Evolutionary conservation across 768 basidiomycete species (phyloP), one percentile per base, ranked within the genome.

Genomic region (Kwoniella mangroviensis): DNA sequence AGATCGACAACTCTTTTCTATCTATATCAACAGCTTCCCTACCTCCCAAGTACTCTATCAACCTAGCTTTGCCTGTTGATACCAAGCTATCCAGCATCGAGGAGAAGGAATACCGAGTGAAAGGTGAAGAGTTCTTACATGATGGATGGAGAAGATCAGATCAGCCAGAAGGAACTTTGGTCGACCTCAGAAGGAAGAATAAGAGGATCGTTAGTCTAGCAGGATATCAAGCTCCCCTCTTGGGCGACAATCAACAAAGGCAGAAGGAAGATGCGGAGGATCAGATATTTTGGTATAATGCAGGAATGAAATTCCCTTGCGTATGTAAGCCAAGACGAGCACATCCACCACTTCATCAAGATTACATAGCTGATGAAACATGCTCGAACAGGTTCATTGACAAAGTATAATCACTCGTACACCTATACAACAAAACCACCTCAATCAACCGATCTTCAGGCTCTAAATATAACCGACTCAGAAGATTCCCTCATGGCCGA

Each of bases 281-380:
- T 5, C 49, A 28, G 21, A 40, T 67, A 13, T 15, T 74, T 28
- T 77, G 76, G 76, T 73, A 73, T 58, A 77, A 71, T n/a, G 73
- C 76, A 26, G 62, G 51, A 10, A 41, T 77, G 43, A 15, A 42
- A 42, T 73, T 59, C 55, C 69, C 73, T 62, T 77, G 76, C 59
- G 43, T 60, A 41, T 75, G 76, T 77, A 51, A 71, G 76, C 68
- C 5, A 45, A 34, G 34, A 34, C 9, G 34, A 34, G 34, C 34
- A 6, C 3, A 34, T 34, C 0, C 34, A 34, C 34, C 34, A 34
- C 34, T 34, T 34, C 34, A 34, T 42, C 51, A 26, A 2, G 12
- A 34, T 52, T 64, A 22, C 34, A 26, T 13, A 24, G 24, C 21
- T 51, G 28, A 12, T 26, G 51, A 67, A 24, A 55, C 34, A 49